Base-by-base conservation (phyloP, 208 protist species). In the Zelonia costaricensis region DNA sequence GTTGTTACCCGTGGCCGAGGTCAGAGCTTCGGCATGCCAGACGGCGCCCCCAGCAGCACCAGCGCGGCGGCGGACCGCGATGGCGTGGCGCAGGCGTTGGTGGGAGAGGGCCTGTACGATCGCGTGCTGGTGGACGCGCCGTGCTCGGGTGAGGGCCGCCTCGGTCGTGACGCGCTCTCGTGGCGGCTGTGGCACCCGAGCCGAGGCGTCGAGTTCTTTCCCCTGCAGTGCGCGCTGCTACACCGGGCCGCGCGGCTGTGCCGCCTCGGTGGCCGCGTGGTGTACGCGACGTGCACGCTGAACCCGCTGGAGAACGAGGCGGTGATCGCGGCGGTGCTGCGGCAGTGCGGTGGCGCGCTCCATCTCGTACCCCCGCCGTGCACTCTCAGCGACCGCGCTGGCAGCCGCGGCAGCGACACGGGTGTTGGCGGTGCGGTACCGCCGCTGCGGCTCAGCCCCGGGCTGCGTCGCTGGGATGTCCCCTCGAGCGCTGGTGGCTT, bases 221-320 rank as follows among this genome's bases (percentile, higher is more conserved):
- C 60, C 9, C 59, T 59, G 16, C 96, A 98, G 80, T 36, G 84
- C 8, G 67, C 68, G 40, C 76, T 98, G 22, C 78, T 95, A n/a
- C 60, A 60, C 5, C 83, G 69, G 4, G 94, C 84, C 13, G 44
- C 95, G 22, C 65, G 65, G 10, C 62, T 92, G 6, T 89, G 84
- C 61, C 55, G 47, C n/a, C 52, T 57, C 8, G 88, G 91, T 10
- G 97, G 97, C 35, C 56, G 56, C 18, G 68, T 98, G 2, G 93
- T 98, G 10, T 99, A 99, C 78, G 88, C 91, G 4, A 99, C 97
- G 13, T 99, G 97, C 72, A 97, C 92, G 8, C 64, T 98, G 15
- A 98, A 98, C 65, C 97, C 97, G n/a, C 62, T 98, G 30, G 97
- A 99, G 77, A 95, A 98, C 62, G 97, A 98, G 78, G 95, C 95